Conservation (phyloP, 2,329 filamentous ascomycete species). For the Talaromyces sp. region DNA sequence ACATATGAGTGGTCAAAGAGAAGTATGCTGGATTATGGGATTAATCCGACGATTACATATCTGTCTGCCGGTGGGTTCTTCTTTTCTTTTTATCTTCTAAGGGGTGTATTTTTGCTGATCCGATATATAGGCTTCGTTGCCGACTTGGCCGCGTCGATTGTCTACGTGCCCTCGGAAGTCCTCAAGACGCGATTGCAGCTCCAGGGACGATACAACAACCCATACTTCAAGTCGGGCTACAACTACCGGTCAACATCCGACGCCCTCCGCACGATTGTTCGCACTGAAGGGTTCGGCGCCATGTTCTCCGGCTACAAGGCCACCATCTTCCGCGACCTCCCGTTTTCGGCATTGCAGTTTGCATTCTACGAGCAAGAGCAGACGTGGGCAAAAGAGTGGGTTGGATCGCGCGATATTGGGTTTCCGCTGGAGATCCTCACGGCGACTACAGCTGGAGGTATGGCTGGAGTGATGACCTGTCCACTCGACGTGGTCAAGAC, state of each 20-base stretch:
- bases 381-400: conserved; percentile 70
- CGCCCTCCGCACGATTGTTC: conserved; percentile 78
- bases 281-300: conserved; percentile 73
- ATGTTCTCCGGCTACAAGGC: conserved; percentile 97
- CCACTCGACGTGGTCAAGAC: conserved; percentile 98
- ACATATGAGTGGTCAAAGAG: conserved; percentile 95
- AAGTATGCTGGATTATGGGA: conserved; percentile 73
- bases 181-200: conserved; percentile 95
- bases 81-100: conserved; percentile 5
- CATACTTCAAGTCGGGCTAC: conserved; percentile 87
- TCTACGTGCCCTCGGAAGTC: conserved; percentile 96
- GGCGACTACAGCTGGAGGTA: conserved; percentile 80
- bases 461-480: conserved; percentile 91
- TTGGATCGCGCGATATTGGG: conserved; percentile 77
- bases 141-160: conserved; percentile 82
- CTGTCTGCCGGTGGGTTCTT: conserved; percentile 65
- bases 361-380: conserved; percentile 97
- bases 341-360: conserved; percentile 94
- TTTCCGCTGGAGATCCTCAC: conserved; percentile 80
- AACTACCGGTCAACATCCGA: conserved; percentile 86
- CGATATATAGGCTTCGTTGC: conserved; percentile 69
- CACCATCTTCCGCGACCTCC: conserved; percentile 87
- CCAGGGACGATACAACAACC: conserved; percentile 92
- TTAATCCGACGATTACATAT: conserved; percentile 80
- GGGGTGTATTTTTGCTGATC: neutral